A percentile compares a stretch with the other conserved stretches of the same genome.
These are phyloP conservation scores for Dictyophora rubrovolvata DNA, from an alignment of 768 basidiomycete genomes.

Conservation along the genomic window DNA sequence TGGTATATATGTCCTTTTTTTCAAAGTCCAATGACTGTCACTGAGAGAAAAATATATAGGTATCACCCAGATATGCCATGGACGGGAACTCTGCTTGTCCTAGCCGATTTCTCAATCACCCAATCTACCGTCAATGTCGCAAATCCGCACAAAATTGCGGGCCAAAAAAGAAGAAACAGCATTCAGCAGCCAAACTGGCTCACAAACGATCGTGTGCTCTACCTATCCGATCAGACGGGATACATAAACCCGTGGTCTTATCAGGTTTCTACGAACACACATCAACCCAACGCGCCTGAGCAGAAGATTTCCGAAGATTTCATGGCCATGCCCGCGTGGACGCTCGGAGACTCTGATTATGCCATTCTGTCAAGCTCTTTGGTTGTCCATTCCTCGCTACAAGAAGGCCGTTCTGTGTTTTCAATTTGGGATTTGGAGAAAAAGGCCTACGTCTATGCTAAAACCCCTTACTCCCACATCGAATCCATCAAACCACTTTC, in stretches of 20 bases:
- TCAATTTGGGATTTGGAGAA: slow-evolving; percentile 28
- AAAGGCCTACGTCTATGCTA: neutral
- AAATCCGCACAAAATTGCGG: slow-evolving; percentile 38
- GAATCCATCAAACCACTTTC: slow-evolving; percentile 27
- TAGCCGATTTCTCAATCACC: slow-evolving; percentile 35
- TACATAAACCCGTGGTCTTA: slow-evolving; percentile 61
- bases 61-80: slow-evolving; percentile 64
- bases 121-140: slow-evolving; percentile 20
- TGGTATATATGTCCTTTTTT: slow-evolving; percentile 31
- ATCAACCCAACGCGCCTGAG: slow-evolving; percentile 29
- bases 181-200: slow-evolving; percentile 55
- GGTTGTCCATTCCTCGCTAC: slow-evolving; percentile 29
- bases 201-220: slow-evolving; percentile 44
- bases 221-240: slow-evolving; percentile 54
- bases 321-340: slow-evolving; percentile 42
- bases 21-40: neutral
- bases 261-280: slow-evolving; percentile 23
- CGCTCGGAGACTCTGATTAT: slow-evolving; percentile 37
- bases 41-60: slow-evolving; percentile 8
- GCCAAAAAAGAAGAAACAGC: slow-evolving; percentile 38
- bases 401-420: slow-evolving; percentile 32
- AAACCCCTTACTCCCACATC: slow-evolving; percentile 15
- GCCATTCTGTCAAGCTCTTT: slow-evolving; percentile 21
- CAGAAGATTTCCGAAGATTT: slow-evolving; percentile 44
- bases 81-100: slow-evolving; percentile 48